Conservation (phyloP, 78 protist species). For the Speleostelium caveatum region DNA sequence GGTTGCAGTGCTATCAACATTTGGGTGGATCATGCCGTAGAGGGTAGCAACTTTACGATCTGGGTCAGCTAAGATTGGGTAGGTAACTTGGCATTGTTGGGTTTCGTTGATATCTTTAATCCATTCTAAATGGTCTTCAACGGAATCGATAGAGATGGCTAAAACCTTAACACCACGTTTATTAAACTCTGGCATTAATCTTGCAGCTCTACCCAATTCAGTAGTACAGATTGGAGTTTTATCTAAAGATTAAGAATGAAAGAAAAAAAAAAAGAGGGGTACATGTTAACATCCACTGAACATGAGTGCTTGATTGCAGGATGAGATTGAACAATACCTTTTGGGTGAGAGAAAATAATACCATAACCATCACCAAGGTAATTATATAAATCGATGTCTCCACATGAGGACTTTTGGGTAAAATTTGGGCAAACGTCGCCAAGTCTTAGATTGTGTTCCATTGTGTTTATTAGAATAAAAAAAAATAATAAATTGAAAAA, state of each 20-base stretch:
- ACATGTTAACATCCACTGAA: background rate
- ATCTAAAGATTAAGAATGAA: no score
- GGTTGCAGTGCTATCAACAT: slow-evolving; percentile 26
- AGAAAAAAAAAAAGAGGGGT: background rate
- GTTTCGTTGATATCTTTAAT: slow-evolving; percentile 85
- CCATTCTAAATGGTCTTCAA: slow-evolving; percentile 84
- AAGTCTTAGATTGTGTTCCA: slow-evolving; percentile 17
- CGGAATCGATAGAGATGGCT: slow-evolving; percentile 79
- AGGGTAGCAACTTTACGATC: slow-evolving; percentile 78
- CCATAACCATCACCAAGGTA: slow-evolving; percentile 71
- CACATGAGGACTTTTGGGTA: slow-evolving; percentile 64
- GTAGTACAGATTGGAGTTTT: slow-evolving; percentile 91
- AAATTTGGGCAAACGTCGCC: slow-evolving; percentile 81
- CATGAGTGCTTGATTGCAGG: background rate
- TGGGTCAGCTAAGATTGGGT: slow-evolving; percentile 88
- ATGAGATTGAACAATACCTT: slow-evolving; percentile 70
- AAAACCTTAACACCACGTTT: slow-evolving; percentile 82
- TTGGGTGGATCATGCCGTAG: slow-evolving; percentile 89
- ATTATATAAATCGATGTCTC: slow-evolving; percentile 76
- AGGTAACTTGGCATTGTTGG: slow-evolving; percentile 50
- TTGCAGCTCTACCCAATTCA: slow-evolving; percentile 89
- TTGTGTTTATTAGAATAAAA: no score
- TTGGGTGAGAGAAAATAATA: slow-evolving; percentile 91
- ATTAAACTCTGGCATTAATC: slow-evolving; percentile 71
- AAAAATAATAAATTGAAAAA: no score